Conservation (phyloP, 2,329 filamentous ascomycete species). For the Onygena corvina region DNA sequence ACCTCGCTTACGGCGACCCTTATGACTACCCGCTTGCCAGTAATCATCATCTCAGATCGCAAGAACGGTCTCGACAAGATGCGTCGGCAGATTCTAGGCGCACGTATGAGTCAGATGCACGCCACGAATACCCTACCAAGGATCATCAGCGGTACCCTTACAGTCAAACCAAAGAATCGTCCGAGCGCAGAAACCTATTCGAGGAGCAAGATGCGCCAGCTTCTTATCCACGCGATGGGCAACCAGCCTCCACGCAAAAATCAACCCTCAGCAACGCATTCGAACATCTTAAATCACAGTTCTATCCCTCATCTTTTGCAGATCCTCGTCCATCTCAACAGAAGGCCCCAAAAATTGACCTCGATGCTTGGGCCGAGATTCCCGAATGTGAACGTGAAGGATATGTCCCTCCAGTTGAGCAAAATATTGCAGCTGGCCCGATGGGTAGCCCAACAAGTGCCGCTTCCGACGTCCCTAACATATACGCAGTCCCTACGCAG, state of each 20-base stretch:
- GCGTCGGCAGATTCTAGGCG: neutral
- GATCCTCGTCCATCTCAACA: neutral
- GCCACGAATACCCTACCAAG: constrained; percentile 8
- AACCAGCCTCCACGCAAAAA: neutral
- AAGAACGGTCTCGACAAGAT: constrained; percentile 8
- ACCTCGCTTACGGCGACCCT: constrained; percentile 3
- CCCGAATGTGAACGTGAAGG: constrained; percentile 32
- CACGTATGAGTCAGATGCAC: constrained; percentile 17
- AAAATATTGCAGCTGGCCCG: neutral
- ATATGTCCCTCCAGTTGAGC: constrained; percentile 28
- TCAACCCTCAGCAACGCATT: neutral
- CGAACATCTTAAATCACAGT: constrained; percentile 2
- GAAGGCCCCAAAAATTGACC: neutral
- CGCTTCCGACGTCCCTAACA: neutral
- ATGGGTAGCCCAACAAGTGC: neutral
- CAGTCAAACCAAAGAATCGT: constrained; percentile 11
- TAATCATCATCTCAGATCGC: neutral
- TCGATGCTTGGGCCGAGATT: constrained; percentile 27
- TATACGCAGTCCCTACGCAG: neutral
- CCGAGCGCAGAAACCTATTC: neutral
- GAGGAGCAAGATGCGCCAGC: neutral
- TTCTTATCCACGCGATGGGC: neutral
- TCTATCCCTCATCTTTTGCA: neutral
- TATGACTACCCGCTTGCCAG: neutral
- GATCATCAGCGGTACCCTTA: constrained; percentile 7